These are phyloP conservation scores for Candida ponderosae DNA, from an alignment of 805 yeast species.

Conservation along the genomic window DNA sequence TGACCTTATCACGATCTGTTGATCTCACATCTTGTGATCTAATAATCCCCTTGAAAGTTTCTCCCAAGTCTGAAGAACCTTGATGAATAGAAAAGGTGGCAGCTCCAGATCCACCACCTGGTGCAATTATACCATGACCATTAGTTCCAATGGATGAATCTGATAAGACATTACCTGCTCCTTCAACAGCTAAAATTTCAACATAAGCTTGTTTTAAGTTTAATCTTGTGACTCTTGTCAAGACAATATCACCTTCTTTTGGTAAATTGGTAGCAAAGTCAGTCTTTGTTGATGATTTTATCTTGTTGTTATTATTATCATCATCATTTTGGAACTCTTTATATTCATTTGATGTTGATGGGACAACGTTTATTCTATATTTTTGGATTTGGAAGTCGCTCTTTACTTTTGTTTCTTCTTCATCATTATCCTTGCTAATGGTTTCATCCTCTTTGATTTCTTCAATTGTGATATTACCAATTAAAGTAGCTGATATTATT, in stretches of 20 bases:
- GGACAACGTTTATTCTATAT: slow-evolving; percentile 21
- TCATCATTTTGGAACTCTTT: slow-evolving; percentile 8
- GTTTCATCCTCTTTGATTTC: slow-evolving; percentile 12
- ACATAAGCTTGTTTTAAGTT: slow-evolving; percentile 64
- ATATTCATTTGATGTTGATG: slow-evolving; percentile 9
- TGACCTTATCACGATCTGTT: slow-evolving; percentile 84
- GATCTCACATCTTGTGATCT: slow-evolving; percentile 85
- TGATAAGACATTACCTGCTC: slow-evolving; percentile 43
- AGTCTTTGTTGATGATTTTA: slow-evolving; percentile 6
- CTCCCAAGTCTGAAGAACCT: slow-evolving; percentile 70
- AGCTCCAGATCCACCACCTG: slow-evolving; percentile 53
- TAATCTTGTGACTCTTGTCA: slow-evolving; percentile 66
- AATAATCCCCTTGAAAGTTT: slow-evolving; percentile 79
- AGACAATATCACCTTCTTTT: slow-evolving; percentile 74
- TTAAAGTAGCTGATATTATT: slow-evolving; percentile 47
- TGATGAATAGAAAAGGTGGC: slow-evolving; percentile 32
- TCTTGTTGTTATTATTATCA: slow-evolving; percentile 2
- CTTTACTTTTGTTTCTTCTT: slow-evolving; percentile 1
- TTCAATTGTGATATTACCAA: slow-evolving; percentile 45
- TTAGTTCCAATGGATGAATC: slow-evolving; percentile 66
- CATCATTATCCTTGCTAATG: slow-evolving; percentile 6
- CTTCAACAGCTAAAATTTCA: slow-evolving; percentile 68
- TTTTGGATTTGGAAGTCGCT: slow-evolving; percentile 12
- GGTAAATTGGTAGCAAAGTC: slow-evolving; percentile 52
- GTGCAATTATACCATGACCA: slow-evolving; percentile 30